Conservation (phyloP, 108 stramenopile genomes). For the Cyclotella choctawhatcheeana region DNA sequence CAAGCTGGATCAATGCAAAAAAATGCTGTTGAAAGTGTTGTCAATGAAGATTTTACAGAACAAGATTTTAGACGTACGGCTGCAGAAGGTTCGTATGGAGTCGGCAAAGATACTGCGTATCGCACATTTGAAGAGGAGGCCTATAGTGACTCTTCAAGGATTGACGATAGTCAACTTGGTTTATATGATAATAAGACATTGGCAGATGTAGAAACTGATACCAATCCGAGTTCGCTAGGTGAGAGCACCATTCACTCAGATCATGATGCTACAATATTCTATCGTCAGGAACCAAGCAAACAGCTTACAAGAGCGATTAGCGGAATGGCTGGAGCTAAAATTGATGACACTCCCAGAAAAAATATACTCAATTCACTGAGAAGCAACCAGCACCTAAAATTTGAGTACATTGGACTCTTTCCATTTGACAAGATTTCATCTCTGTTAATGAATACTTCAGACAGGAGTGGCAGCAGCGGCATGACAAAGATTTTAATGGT, state of each 20-base stretch:
- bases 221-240: neutral
- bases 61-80: constrained; percentile 43
- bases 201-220: neutral
- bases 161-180: neutral
- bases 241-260: neutral
- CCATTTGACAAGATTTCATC: constrained; percentile 22
- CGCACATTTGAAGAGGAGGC: constrained; percentile 44
- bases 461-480: neutral
- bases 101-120: constrained; percentile 35
- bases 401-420: constrained; percentile 25
- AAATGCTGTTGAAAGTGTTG: neutral
- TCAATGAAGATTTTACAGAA: constrained; percentile 29
- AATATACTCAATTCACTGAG: constrained; percentile 7
- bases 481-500: constrained; percentile 38
- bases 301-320: constrained; percentile 15
- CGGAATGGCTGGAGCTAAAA: too few species aligned
- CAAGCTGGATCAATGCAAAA: constrained; percentile 20
- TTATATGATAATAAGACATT: too few species aligned
- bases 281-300: constrained; percentile 15
- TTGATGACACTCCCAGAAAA: constrained; percentile 14
- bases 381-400: constrained; percentile 26
- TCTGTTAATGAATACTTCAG: constrained; percentile 17
- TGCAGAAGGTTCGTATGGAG: constrained; percentile 36
- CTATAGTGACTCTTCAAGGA: constrained; percentile 28
- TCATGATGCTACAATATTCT: neutral